phyloP scores from a whole-genome alignment of 1,284 basidiomycete genomes.

The Boletus mariae region DNA sequence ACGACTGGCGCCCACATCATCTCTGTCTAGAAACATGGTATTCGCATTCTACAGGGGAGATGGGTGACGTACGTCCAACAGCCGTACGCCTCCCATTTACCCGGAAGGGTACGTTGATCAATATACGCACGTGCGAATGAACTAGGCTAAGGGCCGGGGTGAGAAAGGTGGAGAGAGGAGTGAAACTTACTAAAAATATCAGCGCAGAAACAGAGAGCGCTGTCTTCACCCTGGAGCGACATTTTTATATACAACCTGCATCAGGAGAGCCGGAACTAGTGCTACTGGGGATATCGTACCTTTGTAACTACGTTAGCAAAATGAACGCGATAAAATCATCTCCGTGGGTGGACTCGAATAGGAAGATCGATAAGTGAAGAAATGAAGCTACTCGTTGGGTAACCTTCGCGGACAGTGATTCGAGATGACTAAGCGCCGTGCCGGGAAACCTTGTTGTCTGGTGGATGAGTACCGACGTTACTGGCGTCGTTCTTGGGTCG shows the following conservation, averaged over 20 bases:
- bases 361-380: neutral
- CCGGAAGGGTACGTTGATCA: neutral
- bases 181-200: neutral
- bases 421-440: slow-evolving; percentile 27
- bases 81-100: neutral
- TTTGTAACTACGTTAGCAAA: neutral
- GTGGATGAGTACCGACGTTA: neutral
- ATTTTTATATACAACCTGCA: neutral
- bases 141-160: neutral
- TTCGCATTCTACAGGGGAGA: neutral
- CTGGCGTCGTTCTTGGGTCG: neutral
- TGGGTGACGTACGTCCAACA: neutral
- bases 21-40: neutral
- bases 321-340: neutral
- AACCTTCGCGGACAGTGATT: slow-evolving; percentile 30
- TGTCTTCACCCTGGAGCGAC: neutral
- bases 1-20: slow-evolving; percentile 38
- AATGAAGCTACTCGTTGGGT: neutral
- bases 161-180: neutral
- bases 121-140: neutral
- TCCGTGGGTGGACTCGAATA: neutral
- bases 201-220: neutral
- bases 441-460: slow-evolving; percentile 28
- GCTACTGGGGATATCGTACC: neutral
- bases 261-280: neutral